Base-by-base conservation (phyloP, 2,329 filamentous ascomycete species). In the Aspergillus sp. region DNA sequence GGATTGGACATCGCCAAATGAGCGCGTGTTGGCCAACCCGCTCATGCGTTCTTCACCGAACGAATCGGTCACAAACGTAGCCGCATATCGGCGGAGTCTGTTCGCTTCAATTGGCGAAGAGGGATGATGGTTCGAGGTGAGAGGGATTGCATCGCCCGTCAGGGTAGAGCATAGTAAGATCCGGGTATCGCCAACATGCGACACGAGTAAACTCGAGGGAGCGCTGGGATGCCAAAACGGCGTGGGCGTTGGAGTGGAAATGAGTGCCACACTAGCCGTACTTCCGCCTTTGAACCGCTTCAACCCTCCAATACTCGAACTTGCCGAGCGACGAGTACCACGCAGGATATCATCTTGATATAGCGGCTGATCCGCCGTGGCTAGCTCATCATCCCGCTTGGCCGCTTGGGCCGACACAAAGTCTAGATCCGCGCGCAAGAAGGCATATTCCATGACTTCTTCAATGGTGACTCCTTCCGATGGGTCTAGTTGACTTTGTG, bases 1-100 rank as follows among this genome's bases (percentile, higher is more conserved):
- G 45, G 83, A 88, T 30, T 79, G 79, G 69, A 96, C 89, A 70
- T 98, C 93, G 27, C 93, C 93, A 62, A 98, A 97, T 4, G 93
- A 79, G 28, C 93, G 86, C 29, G 88, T 94, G 69, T 98, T 98
- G 54, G 93, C 93, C 0, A 98, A 77, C 0, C 93, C 91, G 10
- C 84, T 84, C 66, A 98, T 93, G 54, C 93, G 89, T 69, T 97
- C 90, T 69, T 98, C 93, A 60, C 93, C 93, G 65, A 98, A 98
- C 30, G 88, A 94, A 69, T 98, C 93, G 0, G 91, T 93, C 12
- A 95, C 85, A 62, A 97, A 91, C 3, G 85, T 85, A 28, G 86
- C 81, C 1, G 90, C 87, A 62, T 90, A 97, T 39, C 90, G 84
- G 36, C 90, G 85, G 26, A 98, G 77, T 6, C 93, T 82, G 34